phyloP scores from a whole-genome alignment of 2,329 filamentous ascomycete species.

The Beauveria pseudobassiana region DNA sequence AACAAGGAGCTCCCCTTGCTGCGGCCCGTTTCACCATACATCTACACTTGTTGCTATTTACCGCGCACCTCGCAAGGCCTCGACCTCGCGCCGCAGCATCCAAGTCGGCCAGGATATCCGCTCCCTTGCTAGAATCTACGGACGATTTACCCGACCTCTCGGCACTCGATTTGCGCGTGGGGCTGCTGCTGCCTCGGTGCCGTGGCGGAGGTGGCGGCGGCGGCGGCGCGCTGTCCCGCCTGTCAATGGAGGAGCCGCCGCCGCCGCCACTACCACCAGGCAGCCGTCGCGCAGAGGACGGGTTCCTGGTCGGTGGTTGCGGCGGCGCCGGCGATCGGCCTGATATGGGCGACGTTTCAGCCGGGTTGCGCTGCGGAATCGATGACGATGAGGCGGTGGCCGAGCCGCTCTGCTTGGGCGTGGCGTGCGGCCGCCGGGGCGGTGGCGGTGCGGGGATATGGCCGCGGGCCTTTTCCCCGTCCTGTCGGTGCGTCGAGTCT shows the following conservation, averaged over 20 bases:
- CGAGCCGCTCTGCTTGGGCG: slow-evolving; percentile 23
- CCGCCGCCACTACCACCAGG: slow-evolving; percentile 32
- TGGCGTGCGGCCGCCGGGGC: slow-evolving; percentile 40
- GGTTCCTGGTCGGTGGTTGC: slow-evolving; percentile 37
- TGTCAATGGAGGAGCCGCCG: slow-evolving; percentile 18
- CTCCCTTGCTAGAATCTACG: slow-evolving; percentile 25
- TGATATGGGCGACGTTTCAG: not conserved
- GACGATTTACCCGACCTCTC: slow-evolving; percentile 1
- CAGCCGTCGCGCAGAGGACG: slow-evolving; percentile 35
- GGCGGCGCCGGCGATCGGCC: slow-evolving; percentile 27
- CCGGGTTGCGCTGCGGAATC: not conserved
- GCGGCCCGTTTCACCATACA: not conserved
- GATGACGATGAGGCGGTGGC: slow-evolving; percentile 13
- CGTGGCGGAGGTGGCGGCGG: slow-evolving; percentile 43
- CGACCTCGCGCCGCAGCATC: slow-evolving; percentile 68
- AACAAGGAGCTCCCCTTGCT: not conserved
- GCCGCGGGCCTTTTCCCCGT: slow-evolving; percentile 33
- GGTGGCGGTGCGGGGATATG: slow-evolving; percentile 40
- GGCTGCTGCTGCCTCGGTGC: slow-evolving; percentile 37
- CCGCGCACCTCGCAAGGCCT: slow-evolving; percentile 43
- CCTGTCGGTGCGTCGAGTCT: slow-evolving; percentile 40
- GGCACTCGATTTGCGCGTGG: slow-evolving; percentile 13
- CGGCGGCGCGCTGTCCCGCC: slow-evolving; percentile 24
- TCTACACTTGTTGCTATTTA: not conserved
- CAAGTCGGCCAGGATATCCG: slow-evolving; percentile 65